Conservation (phyloP, 495 filamentous ascomycete genomes). For the Talaromyces ruber region DNA sequence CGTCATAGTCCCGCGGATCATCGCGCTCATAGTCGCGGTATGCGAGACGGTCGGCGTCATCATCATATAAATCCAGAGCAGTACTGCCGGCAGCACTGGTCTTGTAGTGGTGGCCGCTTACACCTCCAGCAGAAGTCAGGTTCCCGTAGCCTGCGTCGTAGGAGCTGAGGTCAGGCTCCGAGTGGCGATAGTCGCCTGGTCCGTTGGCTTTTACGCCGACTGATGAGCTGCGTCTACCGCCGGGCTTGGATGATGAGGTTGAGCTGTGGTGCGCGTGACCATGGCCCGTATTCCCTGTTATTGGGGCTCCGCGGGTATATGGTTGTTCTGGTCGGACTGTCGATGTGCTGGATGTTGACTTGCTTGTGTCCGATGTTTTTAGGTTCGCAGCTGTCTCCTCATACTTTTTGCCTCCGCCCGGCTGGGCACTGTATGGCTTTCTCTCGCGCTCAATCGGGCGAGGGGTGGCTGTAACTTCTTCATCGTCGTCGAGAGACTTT, state of each 20-base stretch:
- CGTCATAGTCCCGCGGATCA: conserved; percentile 18
- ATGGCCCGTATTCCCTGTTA: conserved; percentile 9
- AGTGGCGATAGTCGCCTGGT: conserved; percentile 27
- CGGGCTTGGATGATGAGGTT: neutral
- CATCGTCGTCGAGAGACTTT: conserved; percentile 33
- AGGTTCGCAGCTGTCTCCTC: conserved; percentile 21
- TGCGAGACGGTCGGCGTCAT: conserved; percentile 21
- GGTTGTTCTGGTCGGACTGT: conserved; percentile 13
- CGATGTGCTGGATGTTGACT: conserved; percentile 5
- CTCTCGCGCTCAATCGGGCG: conserved; percentile 52
- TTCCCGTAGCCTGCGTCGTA: conserved; percentile 9
- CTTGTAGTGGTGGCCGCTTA: conserved; percentile 18
- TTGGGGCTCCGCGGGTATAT: conserved; percentile 17
- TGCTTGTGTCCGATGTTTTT: conserved; percentile 18
- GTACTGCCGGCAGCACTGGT: conserved; percentile 9
- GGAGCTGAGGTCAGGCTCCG: conserved; percentile 28
- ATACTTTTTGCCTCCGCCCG: conserved; percentile 48
- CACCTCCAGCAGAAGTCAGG: conserved; percentile 4
- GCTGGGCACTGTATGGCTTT: conserved; percentile 50
- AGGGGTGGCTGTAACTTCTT: conserved; percentile 26
- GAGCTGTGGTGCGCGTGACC: conserved; percentile 1
- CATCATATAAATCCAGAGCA: conserved; percentile 11
- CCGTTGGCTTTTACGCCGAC: conserved; percentile 16
- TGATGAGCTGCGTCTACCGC: conserved; percentile 27
- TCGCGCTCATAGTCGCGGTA: conserved; percentile 20